These are phyloP conservation scores for Penicillium sp. DNA, from an alignment of 2,329 filamentous ascomycete genomes.

Conservation along the genomic window DNA sequence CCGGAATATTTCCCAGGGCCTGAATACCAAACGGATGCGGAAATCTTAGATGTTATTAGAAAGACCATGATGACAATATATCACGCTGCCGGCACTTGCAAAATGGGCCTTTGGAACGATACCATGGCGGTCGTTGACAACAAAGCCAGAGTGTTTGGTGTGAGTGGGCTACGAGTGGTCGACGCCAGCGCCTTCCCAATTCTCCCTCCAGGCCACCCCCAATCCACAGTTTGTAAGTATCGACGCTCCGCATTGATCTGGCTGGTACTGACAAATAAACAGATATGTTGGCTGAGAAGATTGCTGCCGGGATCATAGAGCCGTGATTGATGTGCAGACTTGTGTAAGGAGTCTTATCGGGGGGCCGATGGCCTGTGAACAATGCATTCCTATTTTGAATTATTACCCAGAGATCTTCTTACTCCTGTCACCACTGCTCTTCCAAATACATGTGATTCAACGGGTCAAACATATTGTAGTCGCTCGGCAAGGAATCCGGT, in stretches of 20 bases:
- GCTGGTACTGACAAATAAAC: constrained; percentile 4
- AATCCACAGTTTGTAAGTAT: constrained; percentile 42
- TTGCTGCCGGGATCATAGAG: constrained; percentile 33
- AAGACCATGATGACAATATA: constrained; percentile 32
- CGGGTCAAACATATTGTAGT: constrained; percentile 26
- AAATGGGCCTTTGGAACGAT: constrained; percentile 31
- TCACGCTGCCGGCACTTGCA: constrained; percentile 33
- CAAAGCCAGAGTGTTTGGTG: constrained; percentile 32
- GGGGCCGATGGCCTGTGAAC: too few relatives aligned
- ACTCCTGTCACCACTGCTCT: constrained; percentile 17
- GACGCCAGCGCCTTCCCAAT: constrained; percentile 40
- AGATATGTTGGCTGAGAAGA: constrained; percentile 47
- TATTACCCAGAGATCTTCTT: constrained; percentile 1
- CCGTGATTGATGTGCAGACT: background rate
- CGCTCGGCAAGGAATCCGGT: constrained; percentile 20
- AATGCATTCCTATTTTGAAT: too few relatives aligned
- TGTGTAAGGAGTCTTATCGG: too few relatives aligned
- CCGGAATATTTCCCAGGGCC: constrained; percentile 41
- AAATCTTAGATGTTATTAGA: constrained; percentile 42
- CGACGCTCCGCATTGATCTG: background rate
- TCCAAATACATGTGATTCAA: constrained; percentile 25
- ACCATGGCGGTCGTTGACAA: constrained; percentile 35
- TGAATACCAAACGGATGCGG: constrained; percentile 41
- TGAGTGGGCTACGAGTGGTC: constrained; percentile 35
- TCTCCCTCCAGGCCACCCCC: constrained; percentile 43